Evolutionary conservation across 179 eudicot genomes (phyloP), one percentile per base, ranked within the genome.

Genomic region (Gypsophila paniculata): DNA sequence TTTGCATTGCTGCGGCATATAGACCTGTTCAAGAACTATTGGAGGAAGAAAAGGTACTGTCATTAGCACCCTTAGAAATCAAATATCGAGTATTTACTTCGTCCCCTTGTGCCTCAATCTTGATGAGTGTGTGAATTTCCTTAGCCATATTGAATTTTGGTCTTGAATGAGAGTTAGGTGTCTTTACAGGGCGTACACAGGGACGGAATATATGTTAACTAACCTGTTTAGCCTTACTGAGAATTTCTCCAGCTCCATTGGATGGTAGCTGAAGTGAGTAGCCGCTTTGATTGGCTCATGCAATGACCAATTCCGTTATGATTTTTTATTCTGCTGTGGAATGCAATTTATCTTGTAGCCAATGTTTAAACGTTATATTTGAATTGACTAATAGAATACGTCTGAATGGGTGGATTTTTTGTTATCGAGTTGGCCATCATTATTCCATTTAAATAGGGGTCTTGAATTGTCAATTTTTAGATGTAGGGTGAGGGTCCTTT

Each of bases 11-110:
- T 80, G 96, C 99, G 7, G 96, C 99, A 61, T 92, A 95, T 80
- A 86, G 96, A 82, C 99, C 99, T 69, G 99, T 95, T 22, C 98
- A 95, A 81, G 99, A 92, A 82, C 88, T 95, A 36, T 74, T 95
- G 79, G 96, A 92, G 72, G 77, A 83, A 79, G 99, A 95, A 78
- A 87, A 85, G 93, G 99, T 92, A 79, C 34, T 22, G 9, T 15
- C 32, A 54, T 23, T 61, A 61, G 65, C 52, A 46, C 9, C 32
- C 19, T 46, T 46, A 44, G n/a, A 12, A 64, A 64, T 36, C 17
- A 18, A 23, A 2, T 39, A 19, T 8, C 8, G 46, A 42, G 11
- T 42, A 6, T 38, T 18, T 39, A 64, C 66, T n/a, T 34, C 32
- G 2, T 19, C 21, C 6, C 0, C 18, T n/a, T 23, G 21, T 29